Evolutionary conservation across 331 rosid species (phyloP).

Genomic region (Ulmus americana): DNA sequence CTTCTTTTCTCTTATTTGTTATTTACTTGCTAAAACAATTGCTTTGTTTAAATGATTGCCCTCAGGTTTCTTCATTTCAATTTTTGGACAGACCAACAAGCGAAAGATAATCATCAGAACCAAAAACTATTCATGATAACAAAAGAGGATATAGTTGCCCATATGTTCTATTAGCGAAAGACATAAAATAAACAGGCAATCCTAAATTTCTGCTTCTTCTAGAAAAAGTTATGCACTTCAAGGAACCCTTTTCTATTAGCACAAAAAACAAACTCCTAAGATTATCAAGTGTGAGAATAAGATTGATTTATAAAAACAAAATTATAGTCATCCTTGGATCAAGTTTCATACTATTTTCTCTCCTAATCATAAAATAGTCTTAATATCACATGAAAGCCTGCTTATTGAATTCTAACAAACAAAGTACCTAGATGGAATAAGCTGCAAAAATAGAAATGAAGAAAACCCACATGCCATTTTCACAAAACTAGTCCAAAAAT

Average conservation of each 20-base stretch:
- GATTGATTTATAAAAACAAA: conserved; percentile 11
- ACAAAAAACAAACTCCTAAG: neutral
- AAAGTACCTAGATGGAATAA: neutral
- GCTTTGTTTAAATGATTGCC: too few species aligned
- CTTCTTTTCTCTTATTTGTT: neutral
- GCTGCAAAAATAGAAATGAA: conserved; percentile 13
- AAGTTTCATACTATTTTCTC: neutral
- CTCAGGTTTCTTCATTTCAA: neutral
- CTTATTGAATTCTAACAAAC: neutral
- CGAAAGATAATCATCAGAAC: neutral
- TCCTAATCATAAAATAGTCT: neutral
- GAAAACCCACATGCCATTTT: conserved; percentile 9
- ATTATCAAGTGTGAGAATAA: neutral
- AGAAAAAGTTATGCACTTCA: conserved; percentile 6
- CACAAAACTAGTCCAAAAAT: conserved; percentile 12
- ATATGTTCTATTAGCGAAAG: conserved; percentile 4
- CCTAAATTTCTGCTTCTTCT: neutral
- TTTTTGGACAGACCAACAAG: too few species aligned
- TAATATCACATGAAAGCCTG: neutral
- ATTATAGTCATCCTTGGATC: neutral
- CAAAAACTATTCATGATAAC: neutral
- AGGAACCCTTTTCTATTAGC: conserved; percentile 4
- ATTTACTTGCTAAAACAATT: too few species aligned
- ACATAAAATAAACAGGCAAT: conserved; percentile 1
- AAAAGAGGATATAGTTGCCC: neutral